Percentiles rank a stretch among this genome's conserved stretches.
Evolutionary conservation across 345 rosid species (phyloP).

Genomic region (Litchi chinensis): DNA sequence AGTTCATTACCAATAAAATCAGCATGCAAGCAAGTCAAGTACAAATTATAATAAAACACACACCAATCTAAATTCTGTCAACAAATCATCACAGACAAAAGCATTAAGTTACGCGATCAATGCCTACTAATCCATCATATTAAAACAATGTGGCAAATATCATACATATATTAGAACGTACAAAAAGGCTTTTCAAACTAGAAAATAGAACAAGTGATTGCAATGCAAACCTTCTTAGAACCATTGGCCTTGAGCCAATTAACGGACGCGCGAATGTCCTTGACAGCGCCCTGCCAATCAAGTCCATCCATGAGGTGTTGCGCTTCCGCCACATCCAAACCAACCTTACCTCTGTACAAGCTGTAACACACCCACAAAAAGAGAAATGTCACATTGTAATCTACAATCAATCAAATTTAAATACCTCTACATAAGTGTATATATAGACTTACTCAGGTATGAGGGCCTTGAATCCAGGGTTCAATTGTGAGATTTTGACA

Average conservation of each 20-base stretch:
- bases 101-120: not conserved
- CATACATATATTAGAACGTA: not conserved
- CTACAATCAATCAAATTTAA: not conserved
- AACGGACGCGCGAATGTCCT: conserved; percentile 83
- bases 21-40: not conserved
- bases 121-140: not conserved
- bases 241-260: conserved; percentile 94
- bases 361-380: conserved; percentile 35
- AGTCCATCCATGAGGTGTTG: conserved; percentile 91
- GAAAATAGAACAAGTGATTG: not conserved
- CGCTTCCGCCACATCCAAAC: conserved; percentile 88
- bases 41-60: not conserved
- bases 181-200: conserved; percentile 1
- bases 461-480: conserved; percentile 80
- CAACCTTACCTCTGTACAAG: conserved; percentile 93
- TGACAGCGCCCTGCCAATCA: conserved; percentile 93
- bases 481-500: conserved; percentile 71
- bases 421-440: not conserved
- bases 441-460: conserved; percentile 73
- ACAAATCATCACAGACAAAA: not conserved
- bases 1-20: not conserved
- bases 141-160: not conserved
- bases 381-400: not conserved
- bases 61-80: not conserved
- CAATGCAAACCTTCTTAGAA: conserved; percentile 64